These are phyloP conservation scores for Starmera dryadoides DNA, from an alignment of 805 yeast genomes.

Conservation along the genomic window DNA sequence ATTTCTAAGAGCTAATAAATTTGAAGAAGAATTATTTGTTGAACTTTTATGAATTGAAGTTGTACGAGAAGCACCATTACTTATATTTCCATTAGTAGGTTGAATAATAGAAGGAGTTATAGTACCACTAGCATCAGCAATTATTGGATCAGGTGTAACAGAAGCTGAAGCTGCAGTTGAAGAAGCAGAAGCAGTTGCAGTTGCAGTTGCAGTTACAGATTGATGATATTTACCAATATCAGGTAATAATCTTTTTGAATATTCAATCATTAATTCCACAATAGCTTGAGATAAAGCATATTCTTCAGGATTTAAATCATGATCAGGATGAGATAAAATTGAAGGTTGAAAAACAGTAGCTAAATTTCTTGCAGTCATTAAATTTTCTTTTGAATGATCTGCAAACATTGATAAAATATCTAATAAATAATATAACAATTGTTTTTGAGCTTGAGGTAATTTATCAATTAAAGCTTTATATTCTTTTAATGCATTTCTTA, in stretches of 20 bases:
- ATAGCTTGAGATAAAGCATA: conserved; percentile 82
- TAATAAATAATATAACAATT: conserved; percentile 75
- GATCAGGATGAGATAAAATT: conserved; percentile 85
- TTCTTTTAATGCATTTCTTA: conserved; percentile 60
- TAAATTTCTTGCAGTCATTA: conserved; percentile 88
- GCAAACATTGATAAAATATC: conserved; percentile 85
- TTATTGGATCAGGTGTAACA: not conserved
- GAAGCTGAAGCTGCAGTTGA: no score
- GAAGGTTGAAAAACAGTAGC: conserved; percentile 98
- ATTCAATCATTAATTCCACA: conserved; percentile 82
- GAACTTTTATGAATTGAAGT: not conserved
- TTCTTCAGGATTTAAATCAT: conserved; percentile 89
- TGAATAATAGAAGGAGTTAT: no score
- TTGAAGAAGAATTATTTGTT: conserved; percentile 9
- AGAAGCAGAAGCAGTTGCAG: not conserved
- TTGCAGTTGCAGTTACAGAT: not conserved
- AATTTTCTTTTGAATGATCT: conserved; percentile 64
- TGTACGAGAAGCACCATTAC: not conserved
- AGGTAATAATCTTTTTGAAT: conserved; percentile 72
- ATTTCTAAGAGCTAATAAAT: conserved; percentile 10
- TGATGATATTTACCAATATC: conserved; percentile 29
- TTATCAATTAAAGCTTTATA: conserved; percentile 62
- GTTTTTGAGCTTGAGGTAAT: conserved; percentile 74
- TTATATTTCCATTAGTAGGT: no score
- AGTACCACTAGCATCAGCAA: conserved; percentile 2